Conservation (phyloP, 495 filamentous ascomycete species). For the Xylaria grammica region DNA sequence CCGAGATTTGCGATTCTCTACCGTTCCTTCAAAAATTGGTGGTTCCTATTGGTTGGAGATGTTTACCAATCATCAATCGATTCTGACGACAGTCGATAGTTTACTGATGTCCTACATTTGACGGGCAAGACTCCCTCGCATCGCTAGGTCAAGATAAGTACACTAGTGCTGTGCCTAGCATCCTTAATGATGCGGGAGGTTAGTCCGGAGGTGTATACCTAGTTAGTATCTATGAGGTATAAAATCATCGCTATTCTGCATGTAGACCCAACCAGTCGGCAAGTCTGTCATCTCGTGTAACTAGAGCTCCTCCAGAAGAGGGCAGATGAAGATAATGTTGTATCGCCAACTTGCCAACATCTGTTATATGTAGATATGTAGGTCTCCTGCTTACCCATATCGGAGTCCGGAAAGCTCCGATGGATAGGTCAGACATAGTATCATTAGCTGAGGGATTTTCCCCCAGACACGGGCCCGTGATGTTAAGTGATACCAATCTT, state of each 20-base stretch:
- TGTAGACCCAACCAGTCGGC: constrained; percentile 7
- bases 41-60: neutral
- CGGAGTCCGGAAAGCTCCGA: constrained; percentile 8
- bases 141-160: too few relatives aligned
- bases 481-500: constrained; percentile 11
- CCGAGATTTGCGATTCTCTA: neutral
- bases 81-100: too few relatives aligned
- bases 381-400: constrained; percentile 3
- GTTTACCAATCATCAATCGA: too few relatives aligned
- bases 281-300: neutral
- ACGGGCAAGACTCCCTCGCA: neutral
- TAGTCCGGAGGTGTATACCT: neutral
- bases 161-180: too few relatives aligned
- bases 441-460: constrained; percentile 13
- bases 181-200: neutral
- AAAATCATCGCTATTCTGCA: constrained; percentile 2
- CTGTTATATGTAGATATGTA: neutral
- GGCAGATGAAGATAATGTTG: neutral
- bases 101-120: neutral
- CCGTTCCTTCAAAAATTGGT: neutral
- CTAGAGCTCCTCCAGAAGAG: neutral
- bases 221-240: neutral
- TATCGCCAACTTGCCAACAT: neutral
- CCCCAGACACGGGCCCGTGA: constrained; percentile 5
- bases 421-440: constrained; percentile 5